These are phyloP conservation scores for Fusarium sp. DNA, from an alignment of 2,329 filamentous ascomycete species.

Conservation along the genomic window DNA sequence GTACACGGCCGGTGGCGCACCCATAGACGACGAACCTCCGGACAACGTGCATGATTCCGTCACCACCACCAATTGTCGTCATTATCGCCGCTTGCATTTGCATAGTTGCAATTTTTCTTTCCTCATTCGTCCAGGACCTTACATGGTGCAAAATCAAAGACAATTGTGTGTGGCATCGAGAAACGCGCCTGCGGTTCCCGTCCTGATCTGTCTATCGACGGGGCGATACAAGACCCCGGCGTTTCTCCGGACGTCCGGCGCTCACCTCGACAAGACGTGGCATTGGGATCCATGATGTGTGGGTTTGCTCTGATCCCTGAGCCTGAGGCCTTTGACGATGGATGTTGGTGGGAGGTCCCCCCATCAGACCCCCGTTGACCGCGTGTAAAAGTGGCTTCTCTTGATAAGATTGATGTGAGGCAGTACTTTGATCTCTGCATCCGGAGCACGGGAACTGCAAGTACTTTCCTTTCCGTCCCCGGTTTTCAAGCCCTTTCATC, in stretches of 20 bases:
- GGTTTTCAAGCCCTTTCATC: slow-evolving; percentile 24
- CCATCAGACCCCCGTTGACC: neutral
- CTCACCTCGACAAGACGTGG: neutral
- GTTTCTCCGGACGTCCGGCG: slow-evolving; percentile 38
- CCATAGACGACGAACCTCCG: slow-evolving; percentile 6
- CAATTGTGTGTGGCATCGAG: neutral
- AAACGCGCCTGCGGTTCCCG: neutral
- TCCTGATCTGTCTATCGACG: neutral
- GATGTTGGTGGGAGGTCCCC: neutral
- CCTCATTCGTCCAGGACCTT: neutral
- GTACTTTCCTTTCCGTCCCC: slow-evolving; percentile 16
- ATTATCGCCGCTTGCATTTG: neutral
- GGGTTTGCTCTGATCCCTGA: slow-evolving; percentile 14
- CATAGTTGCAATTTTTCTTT: neutral
- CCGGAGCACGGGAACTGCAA: slow-evolving; percentile 26
- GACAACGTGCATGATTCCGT: slow-evolving; percentile 8
- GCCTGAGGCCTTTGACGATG: slow-evolving; percentile 4
- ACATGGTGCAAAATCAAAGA: slow-evolving; percentile 1
- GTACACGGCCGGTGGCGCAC: neutral
- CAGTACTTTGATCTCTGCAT: slow-evolving; percentile 20
- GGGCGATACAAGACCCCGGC: slow-evolving; percentile 14
- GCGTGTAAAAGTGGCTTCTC: slow-evolving; percentile 2
- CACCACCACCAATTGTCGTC: neutral
- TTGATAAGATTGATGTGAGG: slow-evolving; percentile 13
- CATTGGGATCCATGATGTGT: slow-evolving; percentile 16